A percentile compares a stretch with the other conserved stretches of the same genome.
These are phyloP conservation scores for Hericium alpestre DNA, from an alignment of 768 basidiomycete species.

Conservation along the genomic window DNA sequence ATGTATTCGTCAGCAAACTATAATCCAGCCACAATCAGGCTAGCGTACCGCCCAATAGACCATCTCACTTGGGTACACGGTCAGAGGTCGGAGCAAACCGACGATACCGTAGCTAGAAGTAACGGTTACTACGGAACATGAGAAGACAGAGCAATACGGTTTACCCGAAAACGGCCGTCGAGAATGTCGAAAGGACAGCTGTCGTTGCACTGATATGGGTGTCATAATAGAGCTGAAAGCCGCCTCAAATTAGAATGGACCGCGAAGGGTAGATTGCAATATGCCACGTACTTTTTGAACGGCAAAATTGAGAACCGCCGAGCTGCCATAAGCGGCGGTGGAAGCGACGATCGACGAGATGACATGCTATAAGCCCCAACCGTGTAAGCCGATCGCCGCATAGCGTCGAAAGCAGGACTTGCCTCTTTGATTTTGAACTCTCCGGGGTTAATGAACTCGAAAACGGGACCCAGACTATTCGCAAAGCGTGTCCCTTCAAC, in stretches of 20 bases:
- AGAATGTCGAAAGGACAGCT: constrained; percentile 52
- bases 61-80: constrained; percentile 54
- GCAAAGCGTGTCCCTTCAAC: constrained; percentile 36
- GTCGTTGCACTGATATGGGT: constrained; percentile 44
- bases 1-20: neutral
- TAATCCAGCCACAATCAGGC: neutral
- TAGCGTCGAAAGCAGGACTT: constrained; percentile 2
- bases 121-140: neutral
- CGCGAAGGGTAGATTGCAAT: neutral
- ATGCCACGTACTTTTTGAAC: constrained; percentile 37
- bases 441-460: constrained; percentile 47
- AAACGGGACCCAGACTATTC: constrained; percentile 24
- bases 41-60: constrained; percentile 45
- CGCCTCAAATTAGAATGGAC: neutral
- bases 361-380: constrained; percentile 37
- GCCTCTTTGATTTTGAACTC: constrained; percentile 53
- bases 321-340: constrained; percentile 41
- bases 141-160: constrained; percentile 3
- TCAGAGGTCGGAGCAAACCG: constrained; percentile 46
- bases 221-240: constrained; percentile 43
- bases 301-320: constrained; percentile 50
- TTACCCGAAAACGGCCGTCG: constrained; percentile 53
- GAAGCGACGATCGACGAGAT: constrained; percentile 46
- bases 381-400: neutral
- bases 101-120: constrained; percentile 46